phyloP scores from a whole-genome alignment of 2,329 filamentous ascomycete species.

The Hysterium pulicare region DNA sequence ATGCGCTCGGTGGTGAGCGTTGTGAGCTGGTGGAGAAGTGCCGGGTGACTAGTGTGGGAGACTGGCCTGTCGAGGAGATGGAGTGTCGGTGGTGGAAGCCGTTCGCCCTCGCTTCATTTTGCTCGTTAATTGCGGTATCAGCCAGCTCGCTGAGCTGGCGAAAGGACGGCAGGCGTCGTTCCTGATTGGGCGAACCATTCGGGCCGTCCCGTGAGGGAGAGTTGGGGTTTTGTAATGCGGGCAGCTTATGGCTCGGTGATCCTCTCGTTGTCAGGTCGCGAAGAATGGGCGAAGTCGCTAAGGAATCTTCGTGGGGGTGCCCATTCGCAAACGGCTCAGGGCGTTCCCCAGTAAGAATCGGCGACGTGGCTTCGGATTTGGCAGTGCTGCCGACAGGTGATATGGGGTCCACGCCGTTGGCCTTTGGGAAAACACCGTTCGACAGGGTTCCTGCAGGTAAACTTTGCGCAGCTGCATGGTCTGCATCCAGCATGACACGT shows the following conservation, averaged over 20 bases:
- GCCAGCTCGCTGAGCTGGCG: slow-evolving; percentile 33
- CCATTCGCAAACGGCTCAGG: slow-evolving; percentile 18
- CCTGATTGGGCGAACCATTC: slow-evolving; percentile 26
- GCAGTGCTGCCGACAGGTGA: slow-evolving; percentile 9
- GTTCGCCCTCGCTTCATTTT: slow-evolving; percentile 25
- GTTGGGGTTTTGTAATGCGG: slow-evolving; percentile 31
- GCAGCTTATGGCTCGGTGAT: slow-evolving; percentile 29
- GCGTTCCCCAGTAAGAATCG: slow-evolving; percentile 14
- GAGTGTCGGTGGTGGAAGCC: slow-evolving; percentile 33
- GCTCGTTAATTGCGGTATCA: slow-evolving; percentile 29
- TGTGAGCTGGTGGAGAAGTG: slow-evolving; percentile 32
- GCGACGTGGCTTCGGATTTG: slow-evolving; percentile 11
- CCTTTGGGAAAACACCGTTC: slow-evolving; percentile 8
- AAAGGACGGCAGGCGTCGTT: slow-evolving; percentile 30
- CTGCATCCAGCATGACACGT: slow-evolving; percentile 5
- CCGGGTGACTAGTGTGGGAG: slow-evolving; percentile 31
- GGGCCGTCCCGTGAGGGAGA: slow-evolving; percentile 28
- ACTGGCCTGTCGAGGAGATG: slow-evolving; percentile 33
- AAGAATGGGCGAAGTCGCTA: slow-evolving; percentile 27
- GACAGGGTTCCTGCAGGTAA: slow-evolving; percentile 7
- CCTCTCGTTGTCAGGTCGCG: slow-evolving; percentile 27
- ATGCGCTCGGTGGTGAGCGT: slow-evolving; percentile 27
- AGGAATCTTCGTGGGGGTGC: slow-evolving; percentile 17
- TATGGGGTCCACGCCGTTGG: slow-evolving; percentile 10
- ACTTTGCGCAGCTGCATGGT: slow-evolving; percentile 9